These are phyloP conservation scores for Apiotrichum laibachii DNA, from an alignment of 1,284 basidiomycete species.

Conservation along the genomic window DNA sequence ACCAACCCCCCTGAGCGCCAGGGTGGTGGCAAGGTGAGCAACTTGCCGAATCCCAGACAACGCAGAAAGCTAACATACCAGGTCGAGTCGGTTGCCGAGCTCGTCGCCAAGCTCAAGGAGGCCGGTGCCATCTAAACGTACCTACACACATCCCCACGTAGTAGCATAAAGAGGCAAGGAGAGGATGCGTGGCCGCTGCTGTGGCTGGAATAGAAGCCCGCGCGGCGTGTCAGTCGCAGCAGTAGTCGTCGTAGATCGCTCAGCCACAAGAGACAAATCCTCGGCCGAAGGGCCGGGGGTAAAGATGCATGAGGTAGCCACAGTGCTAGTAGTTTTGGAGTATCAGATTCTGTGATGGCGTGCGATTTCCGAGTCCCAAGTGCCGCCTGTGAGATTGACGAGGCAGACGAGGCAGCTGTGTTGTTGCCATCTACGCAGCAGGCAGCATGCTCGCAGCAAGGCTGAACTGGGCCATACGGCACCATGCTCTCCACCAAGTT, in stretches of 20 bases:
- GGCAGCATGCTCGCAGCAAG: too few relatives aligned
- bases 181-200: neutral
- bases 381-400: too few relatives aligned
- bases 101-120: slow-evolving; percentile 85
- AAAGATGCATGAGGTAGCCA: slow-evolving; percentile 6
- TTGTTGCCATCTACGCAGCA: too few relatives aligned
- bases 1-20: slow-evolving; percentile 84
- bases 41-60: neutral
- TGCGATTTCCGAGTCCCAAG: too few relatives aligned
- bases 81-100: slow-evolving; percentile 83
- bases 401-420: too few relatives aligned
- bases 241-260: neutral
- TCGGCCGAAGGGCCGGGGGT: slow-evolving; percentile 5
- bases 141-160: neutral
- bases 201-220: neutral
- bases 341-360: too few relatives aligned
- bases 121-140: slow-evolving; percentile 64
- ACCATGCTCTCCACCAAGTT: too few relatives aligned
- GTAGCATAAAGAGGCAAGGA: neutral
- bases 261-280: neutral
- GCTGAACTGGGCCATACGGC: too few relatives aligned
- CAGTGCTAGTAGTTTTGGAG: too few relatives aligned
- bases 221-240: neutral
- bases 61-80: slow-evolving; percentile 32
- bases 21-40: slow-evolving; percentile 81